These are phyloP conservation scores for Striga hermonthica DNA, from an alignment of 305 asterid species.

Conservation along the genomic window DNA sequence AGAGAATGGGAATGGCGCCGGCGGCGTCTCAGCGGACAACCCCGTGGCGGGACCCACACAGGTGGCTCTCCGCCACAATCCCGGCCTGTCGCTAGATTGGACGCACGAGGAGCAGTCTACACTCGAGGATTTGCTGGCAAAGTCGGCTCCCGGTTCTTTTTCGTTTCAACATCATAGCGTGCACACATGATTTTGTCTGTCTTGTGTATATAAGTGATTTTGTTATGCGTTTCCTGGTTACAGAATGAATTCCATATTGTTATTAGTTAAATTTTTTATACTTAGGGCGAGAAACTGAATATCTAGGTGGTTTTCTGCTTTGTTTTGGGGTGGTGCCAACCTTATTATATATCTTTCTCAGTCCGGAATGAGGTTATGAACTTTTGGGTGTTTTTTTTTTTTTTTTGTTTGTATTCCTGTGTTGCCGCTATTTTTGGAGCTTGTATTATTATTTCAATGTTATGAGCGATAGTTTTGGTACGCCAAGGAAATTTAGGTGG, in stretches of 20 bases:
- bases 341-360: no score
- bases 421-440: no score
- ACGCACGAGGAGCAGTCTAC: constrained; percentile 45
- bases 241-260: no score
- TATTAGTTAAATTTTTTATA: neutral
- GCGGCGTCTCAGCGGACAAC: constrained; percentile 37
- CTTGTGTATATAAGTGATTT: neutral
- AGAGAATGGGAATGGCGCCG: constrained; percentile 33
- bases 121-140: constrained; percentile 46
- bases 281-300: constrained; percentile 1
- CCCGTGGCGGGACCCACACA: constrained; percentile 36
- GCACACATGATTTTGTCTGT: constrained; percentile 1
- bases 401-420: no score
- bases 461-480: no score
- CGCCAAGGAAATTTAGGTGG: no score
- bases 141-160: constrained; percentile 27
- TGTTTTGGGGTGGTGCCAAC: no score
- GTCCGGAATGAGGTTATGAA: no score
- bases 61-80: constrained; percentile 40
- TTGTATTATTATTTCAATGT: no score
- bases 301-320: no score
- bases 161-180: neutral
- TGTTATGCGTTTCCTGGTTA: neutral
- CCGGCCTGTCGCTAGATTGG: constrained; percentile 48
- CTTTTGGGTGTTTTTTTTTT: no score